Conservation (phyloP, 2,329 filamentous ascomycete genomes). For the Periconia digitata region DNA sequence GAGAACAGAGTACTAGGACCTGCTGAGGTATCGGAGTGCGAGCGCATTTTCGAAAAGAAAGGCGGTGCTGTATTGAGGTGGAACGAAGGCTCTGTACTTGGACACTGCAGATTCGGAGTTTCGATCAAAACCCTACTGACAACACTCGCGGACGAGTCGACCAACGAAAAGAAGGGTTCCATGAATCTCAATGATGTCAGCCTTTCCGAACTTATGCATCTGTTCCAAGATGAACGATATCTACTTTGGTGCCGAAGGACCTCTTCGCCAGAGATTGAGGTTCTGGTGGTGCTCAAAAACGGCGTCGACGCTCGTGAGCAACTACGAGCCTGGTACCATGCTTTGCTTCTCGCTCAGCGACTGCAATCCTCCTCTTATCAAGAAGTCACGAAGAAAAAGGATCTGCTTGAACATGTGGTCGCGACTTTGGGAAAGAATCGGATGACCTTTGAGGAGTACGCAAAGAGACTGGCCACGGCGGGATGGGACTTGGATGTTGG, state of each 20-base stretch:
- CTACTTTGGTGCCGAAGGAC: neutral
- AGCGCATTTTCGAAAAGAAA: neutral
- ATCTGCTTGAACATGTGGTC: neutral
- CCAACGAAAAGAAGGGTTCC: neutral
- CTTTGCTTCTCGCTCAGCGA: neutral
- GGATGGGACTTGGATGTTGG: neutral
- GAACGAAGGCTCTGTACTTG: neutral
- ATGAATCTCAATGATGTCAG: neutral
- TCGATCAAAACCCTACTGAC: neutral
- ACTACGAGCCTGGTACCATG: slow-evolving; percentile 1
- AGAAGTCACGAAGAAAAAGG: too few species aligned
- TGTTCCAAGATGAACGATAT: neutral
- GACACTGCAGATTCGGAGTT: neutral
- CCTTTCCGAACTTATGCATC: neutral
- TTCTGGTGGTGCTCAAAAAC: neutral
- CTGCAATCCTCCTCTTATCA: neutral
- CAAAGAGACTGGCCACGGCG: neutral
- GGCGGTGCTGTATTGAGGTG: neutral
- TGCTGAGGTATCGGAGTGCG: neutral
- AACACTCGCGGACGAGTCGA: neutral
- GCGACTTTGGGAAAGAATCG: neutral
- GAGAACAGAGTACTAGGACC: neutral
- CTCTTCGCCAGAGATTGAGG: neutral
- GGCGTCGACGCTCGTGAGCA: neutral
- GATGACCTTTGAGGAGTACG: neutral